phyloP scores from a whole-genome alignment of 441 rosid species.

The Arabidopsis hybrid region DNA sequence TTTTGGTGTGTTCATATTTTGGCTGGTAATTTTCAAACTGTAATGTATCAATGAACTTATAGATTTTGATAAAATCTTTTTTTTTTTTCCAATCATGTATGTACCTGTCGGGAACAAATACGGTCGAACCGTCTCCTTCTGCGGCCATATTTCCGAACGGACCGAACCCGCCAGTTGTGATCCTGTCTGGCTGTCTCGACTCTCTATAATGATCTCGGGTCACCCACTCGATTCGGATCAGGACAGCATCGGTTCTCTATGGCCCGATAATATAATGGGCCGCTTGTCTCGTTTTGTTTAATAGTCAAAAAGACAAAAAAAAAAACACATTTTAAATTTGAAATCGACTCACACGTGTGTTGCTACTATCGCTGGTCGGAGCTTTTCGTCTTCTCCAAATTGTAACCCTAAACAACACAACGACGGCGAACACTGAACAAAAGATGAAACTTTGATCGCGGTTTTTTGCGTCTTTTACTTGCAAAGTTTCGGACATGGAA shows the following conservation, averaged over 20 bases:
- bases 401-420: neutral
- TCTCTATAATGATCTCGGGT: too few relatives aligned
- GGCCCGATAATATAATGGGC: conserved; percentile 5
- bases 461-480: neutral
- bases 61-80: neutral
- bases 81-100: neutral
- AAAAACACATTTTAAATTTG: neutral
- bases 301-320: neutral
- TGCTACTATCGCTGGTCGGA: neutral
- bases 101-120: neutral
- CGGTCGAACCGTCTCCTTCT: neutral
- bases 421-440: conserved; percentile 1
- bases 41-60: conserved; percentile 4
- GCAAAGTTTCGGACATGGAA: neutral
- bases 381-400: conserved; percentile 21
- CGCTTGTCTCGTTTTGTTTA: neutral
- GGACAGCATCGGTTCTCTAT: neutral
- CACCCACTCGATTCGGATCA: neutral
- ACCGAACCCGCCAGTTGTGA: too few relatives aligned
- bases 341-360: neutral
- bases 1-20: conserved; percentile 22
- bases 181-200: too few relatives aligned
- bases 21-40: neutral
- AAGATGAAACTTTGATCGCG: neutral
- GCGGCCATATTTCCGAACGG: neutral